These are phyloP conservation scores for Boletus huronensis DNA, from an alignment of 768 basidiomycete genomes.

Conservation along the genomic window DNA sequence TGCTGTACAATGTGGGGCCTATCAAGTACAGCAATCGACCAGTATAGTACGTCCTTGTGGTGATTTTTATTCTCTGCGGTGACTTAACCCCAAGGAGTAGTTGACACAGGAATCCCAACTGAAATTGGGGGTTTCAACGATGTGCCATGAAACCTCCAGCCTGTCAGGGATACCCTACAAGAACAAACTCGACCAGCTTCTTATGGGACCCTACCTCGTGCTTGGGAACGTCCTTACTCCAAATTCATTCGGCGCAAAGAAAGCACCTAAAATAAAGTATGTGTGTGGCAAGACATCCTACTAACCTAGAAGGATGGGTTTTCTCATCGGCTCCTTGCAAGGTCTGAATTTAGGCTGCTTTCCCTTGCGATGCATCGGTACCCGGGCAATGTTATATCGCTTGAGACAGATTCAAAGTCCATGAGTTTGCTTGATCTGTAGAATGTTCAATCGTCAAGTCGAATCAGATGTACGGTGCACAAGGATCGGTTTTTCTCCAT, in stretches of 20 bases:
- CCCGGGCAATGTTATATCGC: not conserved
- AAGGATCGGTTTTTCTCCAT: not conserved
- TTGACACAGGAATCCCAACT: not conserved
- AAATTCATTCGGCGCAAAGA: not conserved
- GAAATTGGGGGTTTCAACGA: not conserved
- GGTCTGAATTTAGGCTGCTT: too few species aligned
- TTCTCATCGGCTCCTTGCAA: not conserved
- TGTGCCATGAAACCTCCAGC: too few species aligned
- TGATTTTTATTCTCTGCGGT: not conserved
- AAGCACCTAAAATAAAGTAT: not conserved
- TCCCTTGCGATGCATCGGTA: too few species aligned
- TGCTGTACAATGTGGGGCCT: not conserved
- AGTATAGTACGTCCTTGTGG: not conserved
- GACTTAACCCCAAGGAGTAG: not conserved
- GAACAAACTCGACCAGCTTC: not conserved
- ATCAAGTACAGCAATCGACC: not conserved
- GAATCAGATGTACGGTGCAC: not conserved
- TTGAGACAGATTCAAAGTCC: not conserved
- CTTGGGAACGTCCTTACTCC: not conserved
- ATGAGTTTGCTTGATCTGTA: not conserved
- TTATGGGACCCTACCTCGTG: not conserved
- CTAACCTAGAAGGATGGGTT: not conserved
- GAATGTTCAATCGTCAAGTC: not conserved
- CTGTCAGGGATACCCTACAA: not conserved
- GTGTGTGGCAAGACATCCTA: not conserved